Conservation (phyloP, 192 early-diverging fungal species). For the Umbelopsis ramanniana region DNA sequence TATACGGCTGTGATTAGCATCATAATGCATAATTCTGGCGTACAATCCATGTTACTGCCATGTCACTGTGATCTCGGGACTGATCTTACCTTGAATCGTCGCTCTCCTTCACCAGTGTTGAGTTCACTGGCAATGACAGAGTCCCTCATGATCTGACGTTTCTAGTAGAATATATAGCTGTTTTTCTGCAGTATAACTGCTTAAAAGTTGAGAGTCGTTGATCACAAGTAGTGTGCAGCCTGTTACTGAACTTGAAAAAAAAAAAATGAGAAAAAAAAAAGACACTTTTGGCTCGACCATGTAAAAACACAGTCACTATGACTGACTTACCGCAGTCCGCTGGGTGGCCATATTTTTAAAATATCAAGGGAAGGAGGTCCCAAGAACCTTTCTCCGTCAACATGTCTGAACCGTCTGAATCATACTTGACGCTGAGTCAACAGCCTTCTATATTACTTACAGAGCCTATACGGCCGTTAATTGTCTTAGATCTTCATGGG, state of each 20-base stretch:
- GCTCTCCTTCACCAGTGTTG: slow-evolving; percentile 48
- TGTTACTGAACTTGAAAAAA: background rate
- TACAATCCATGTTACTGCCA: slow-evolving; percentile 25
- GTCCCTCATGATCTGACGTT: slow-evolving; percentile 2
- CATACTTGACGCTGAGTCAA: background rate
- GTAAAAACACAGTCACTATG: background rate
- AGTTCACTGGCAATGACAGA: slow-evolving; percentile 29
- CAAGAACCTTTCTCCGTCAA: background rate
- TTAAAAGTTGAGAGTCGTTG: background rate
- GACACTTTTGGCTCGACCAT: background rate
- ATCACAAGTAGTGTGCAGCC: background rate
- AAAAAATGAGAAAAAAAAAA: background rate
- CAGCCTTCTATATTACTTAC: slow-evolving; percentile 1
- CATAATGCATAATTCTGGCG: slow-evolving; percentile 27
- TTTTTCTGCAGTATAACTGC: slow-evolving; percentile 8
- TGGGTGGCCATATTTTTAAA: too few relatives aligned
- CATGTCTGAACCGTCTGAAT: slow-evolving; percentile 7
- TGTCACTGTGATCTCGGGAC: slow-evolving; percentile 19
- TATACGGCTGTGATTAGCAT: slow-evolving; percentile 26
- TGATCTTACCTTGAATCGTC: slow-evolving; percentile 53
- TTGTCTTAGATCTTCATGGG: slow-evolving; percentile 12
- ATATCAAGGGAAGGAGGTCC: background rate
- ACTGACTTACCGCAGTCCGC: background rate
- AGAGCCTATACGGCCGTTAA: background rate
- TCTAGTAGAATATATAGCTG: background rate